Evolutionary conservation across 331 rosid species (phyloP).

Genomic region (Arachis monticola): DNA sequence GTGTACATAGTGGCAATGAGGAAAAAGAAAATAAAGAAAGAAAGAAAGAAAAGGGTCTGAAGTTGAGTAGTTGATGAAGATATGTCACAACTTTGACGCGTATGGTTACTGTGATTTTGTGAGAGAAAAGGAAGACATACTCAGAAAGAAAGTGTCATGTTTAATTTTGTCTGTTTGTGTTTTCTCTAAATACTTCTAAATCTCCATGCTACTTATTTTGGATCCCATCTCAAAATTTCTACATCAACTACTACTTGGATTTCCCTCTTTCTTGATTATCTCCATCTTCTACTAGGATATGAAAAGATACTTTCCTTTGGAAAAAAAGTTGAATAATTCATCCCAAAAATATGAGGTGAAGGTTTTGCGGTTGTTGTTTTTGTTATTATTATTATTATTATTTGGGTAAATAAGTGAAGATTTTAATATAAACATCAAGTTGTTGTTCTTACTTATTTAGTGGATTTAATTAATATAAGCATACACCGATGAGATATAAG

Average conservation of each 20-base stretch:
- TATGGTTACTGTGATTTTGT: neutral
- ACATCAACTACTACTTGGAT: neutral
- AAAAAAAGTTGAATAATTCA: neutral
- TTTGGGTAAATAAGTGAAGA: too few relatives aligned
- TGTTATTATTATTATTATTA: too few relatives aligned
- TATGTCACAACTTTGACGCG: conserved; percentile 36
- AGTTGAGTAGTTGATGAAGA: conserved; percentile 32
- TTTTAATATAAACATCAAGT: too few relatives aligned
- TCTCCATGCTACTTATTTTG: neutral
- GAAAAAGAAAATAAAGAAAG: neutral
- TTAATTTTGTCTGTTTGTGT: conserved; percentile 2
- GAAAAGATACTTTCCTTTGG: conserved; percentile 1
- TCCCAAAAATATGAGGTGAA: neutral
- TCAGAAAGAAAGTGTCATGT: neutral
- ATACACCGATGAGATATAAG: too few relatives aligned
- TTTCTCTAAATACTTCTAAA: neutral
- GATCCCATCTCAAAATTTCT: conserved; percentile 13
- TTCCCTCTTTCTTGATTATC: neutral
- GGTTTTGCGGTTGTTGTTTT: too few relatives aligned
- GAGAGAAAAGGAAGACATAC: neutral
- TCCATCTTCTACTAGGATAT: neutral
- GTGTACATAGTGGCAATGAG: conserved; percentile 27
- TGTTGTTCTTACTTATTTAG: too few relatives aligned
- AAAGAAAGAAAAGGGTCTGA: conserved; percentile 53
- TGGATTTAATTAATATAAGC: too few relatives aligned